phyloP scores from a whole-genome alignment of 371 early-diverging fungal genomes.

The Apophysomyces elegans region DNA sequence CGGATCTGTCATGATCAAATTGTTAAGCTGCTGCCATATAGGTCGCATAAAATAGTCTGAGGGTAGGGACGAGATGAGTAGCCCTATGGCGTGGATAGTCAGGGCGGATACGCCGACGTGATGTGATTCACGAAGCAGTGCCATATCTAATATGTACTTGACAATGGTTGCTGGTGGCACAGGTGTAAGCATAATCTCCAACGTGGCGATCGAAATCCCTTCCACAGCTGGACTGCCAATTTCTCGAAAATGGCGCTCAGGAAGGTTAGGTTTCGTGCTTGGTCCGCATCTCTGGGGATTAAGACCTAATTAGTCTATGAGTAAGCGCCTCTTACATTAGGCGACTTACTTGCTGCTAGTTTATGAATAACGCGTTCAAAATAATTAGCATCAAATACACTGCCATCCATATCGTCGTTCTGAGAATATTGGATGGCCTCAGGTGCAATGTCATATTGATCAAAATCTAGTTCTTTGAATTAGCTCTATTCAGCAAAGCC shows the following conservation, averaged over 20 bases:
- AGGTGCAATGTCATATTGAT: constrained; percentile 58
- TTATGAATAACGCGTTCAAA: constrained; percentile 62
- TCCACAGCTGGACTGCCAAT: constrained; percentile 77
- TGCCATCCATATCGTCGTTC: constrained; percentile 39
- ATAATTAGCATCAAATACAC: constrained; percentile 56
- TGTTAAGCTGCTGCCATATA: constrained; percentile 49
- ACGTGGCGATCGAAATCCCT: constrained; percentile 65
- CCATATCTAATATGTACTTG: constrained; percentile 47
- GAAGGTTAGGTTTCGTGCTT: constrained; percentile 55
- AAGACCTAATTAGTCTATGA: constrained; percentile 35
- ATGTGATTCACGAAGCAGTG: constrained; percentile 48
- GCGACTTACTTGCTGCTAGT: constrained; percentile 51
- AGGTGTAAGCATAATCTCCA: constrained; percentile 68
- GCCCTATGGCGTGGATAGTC: constrained; percentile 51
- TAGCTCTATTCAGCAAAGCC: neutral
- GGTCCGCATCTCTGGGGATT: constrained; percentile 64
- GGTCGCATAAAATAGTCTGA: constrained; percentile 46
- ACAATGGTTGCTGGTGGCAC: constrained; percentile 47
- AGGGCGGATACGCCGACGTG: constrained; percentile 50
- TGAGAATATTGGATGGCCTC: constrained; percentile 52
- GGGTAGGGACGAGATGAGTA: constrained; percentile 50
- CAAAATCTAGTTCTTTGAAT: constrained; percentile 44
- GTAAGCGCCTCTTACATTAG: constrained; percentile 21
- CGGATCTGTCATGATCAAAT: constrained; percentile 42
- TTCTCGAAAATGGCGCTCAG: constrained; percentile 81